Percentiles rank a stretch among this genome's conserved stretches.
Conservation (phyloP, 345 rosid species). For the Populus alba region DNA sequence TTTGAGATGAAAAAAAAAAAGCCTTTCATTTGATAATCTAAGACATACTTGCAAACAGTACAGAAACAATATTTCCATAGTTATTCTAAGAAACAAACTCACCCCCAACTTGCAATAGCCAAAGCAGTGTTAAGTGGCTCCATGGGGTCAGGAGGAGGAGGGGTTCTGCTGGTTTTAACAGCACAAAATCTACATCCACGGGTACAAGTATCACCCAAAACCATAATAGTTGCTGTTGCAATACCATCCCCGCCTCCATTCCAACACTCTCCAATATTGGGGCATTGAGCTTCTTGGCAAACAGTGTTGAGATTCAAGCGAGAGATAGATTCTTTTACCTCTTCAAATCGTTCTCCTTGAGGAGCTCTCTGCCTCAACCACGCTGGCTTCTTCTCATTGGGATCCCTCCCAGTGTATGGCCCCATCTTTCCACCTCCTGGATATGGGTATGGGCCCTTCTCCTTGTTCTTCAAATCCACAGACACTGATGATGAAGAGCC, state of each 20-base stretch:
- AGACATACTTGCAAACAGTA: neutral
- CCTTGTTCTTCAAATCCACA: neutral
- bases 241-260: constrained; percentile 98
- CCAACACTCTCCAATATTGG: constrained; percentile 99
- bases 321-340: constrained; percentile 74
- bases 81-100: constrained; percentile 12
- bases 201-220: constrained; percentile 96
- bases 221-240: constrained; percentile 94
- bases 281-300: constrained; percentile 97
- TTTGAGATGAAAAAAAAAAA: neutral
- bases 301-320: constrained; percentile 81
- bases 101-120: constrained; percentile 98
- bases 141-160: constrained; percentile 87
- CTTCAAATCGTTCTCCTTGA: constrained; percentile 69
- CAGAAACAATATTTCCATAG: neutral
- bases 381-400: constrained; percentile 71
- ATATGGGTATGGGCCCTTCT: constrained; percentile 47
- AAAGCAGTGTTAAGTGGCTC: constrained; percentile 90
- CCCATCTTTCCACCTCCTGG: constrained; percentile 48
- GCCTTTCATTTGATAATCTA: neutral
- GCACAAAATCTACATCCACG: constrained; percentile 99
- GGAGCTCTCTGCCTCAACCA: constrained; percentile 97
- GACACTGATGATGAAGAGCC: neutral
- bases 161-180: constrained; percentile 91
- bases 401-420: constrained; percentile 80